A percentile compares a stretch with the other conserved stretches of the same genome.
These are phyloP conservation scores for Strigomonas culicis DNA, from an alignment of 208 protist species.

Conservation along the genomic window DNA sequence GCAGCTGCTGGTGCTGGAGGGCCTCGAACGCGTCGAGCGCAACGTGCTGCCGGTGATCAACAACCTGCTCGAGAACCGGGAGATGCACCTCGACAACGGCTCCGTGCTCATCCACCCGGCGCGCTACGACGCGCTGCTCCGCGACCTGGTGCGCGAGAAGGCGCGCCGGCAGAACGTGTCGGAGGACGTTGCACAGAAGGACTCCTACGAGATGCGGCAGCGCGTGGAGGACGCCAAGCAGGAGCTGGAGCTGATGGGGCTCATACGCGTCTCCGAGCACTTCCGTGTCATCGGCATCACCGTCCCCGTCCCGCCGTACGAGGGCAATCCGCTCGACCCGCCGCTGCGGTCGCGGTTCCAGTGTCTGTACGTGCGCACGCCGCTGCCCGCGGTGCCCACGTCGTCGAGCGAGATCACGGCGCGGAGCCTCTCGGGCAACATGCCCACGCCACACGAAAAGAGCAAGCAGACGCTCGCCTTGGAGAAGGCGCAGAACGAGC, in stretches of 20 bases:
- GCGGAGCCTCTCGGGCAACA: neutral
- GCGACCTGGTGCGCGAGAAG: slow-evolving; percentile 32
- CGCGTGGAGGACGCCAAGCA: slow-evolving; percentile 31
- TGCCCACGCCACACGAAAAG: neutral
- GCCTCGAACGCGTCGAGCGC: slow-evolving; percentile 93
- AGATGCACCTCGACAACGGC: slow-evolving; percentile 95
- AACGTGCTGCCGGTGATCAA: slow-evolving; percentile 95
- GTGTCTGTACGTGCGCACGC: slow-evolving; percentile 67
- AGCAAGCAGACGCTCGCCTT: slow-evolving; percentile 11
- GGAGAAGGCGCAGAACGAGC: slow-evolving; percentile 9
- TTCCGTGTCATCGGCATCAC: slow-evolving; percentile 95
- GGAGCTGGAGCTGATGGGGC: slow-evolving; percentile 61
- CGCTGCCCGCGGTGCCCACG: slow-evolving; percentile 15
- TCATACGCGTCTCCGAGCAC: slow-evolving; percentile 86
- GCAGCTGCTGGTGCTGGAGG: slow-evolving; percentile 93
- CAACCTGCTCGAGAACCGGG: slow-evolving; percentile 95
- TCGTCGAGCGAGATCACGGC: neutral
- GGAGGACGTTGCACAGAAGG: neutral
- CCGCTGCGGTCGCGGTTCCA: slow-evolving; percentile 85
- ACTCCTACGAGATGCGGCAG: slow-evolving; percentile 3
- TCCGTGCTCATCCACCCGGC: slow-evolving; percentile 82
- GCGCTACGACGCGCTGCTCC: slow-evolving; percentile 87
- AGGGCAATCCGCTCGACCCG: slow-evolving; percentile 84
- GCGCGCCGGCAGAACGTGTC: neutral
- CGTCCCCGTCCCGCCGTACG: slow-evolving; percentile 86